These are phyloP conservation scores for Lecanicillium sp. DNA, from an alignment of 2,329 filamentous ascomycete genomes.

Conservation along the genomic window DNA sequence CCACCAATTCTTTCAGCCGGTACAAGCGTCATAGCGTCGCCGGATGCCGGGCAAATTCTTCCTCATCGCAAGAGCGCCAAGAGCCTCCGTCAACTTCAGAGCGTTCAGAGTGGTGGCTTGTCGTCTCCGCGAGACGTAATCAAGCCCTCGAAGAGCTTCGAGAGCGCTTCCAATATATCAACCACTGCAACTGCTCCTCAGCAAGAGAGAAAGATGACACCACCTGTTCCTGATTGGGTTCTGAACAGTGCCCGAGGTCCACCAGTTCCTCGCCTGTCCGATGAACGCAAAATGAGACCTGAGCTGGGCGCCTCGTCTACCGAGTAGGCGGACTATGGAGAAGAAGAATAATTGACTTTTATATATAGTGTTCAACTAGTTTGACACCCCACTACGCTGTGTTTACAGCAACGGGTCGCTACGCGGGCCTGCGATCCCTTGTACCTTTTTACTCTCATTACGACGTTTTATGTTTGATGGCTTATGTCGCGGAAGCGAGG, in stretches of 20 bases:
- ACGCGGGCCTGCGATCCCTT: neutral
- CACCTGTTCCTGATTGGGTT: slow-evolving; percentile 8
- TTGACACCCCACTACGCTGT: neutral
- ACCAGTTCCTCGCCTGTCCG: slow-evolving; percentile 4
- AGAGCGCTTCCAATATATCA: neutral
- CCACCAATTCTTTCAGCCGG: slow-evolving; percentile 59
- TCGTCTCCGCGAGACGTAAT: no score
- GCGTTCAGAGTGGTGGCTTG: slow-evolving; percentile 50
- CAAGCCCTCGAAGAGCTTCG: slow-evolving; percentile 22
- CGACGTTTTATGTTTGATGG: neutral
- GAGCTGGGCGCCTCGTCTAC: slow-evolving; percentile 16
- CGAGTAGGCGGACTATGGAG: neutral
- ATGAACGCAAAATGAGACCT: neutral
- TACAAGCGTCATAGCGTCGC: slow-evolving; percentile 64
- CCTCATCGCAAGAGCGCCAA: slow-evolving; percentile 42
- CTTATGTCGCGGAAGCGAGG: neutral
- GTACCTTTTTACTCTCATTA: neutral
- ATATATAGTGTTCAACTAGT: neutral
- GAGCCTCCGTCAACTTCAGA: slow-evolving; percentile 41
- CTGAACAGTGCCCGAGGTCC: slow-evolving; percentile 5
- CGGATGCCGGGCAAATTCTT: slow-evolving; percentile 59
- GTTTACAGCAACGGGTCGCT: neutral
- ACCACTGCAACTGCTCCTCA: neutral
- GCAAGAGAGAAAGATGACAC: slow-evolving; percentile 10
- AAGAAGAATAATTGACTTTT: no score